These are phyloP conservation scores for Pseudophaeomoniella oleicola DNA, from an alignment of 2,329 filamentous ascomycete genomes.

Conservation along the genomic window DNA sequence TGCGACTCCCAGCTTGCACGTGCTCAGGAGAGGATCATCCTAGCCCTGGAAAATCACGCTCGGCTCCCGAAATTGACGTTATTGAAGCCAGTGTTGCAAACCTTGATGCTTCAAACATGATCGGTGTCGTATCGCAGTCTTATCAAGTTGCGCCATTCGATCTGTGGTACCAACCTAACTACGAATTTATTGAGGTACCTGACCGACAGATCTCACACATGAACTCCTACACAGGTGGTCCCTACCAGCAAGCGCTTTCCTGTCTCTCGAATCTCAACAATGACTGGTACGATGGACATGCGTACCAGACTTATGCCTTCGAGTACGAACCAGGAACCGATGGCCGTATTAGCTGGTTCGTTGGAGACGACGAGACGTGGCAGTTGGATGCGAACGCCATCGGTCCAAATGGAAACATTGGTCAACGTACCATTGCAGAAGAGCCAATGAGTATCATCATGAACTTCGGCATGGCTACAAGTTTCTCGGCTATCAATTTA, in stretches of 20 bases:
- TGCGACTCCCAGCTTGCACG: conserved; percentile 55
- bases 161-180: conserved; percentile 52
- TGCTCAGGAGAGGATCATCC: conserved; percentile 52
- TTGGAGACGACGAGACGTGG: conserved; percentile 51
- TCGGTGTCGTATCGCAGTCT: conserved; percentile 52
- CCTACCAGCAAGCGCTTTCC: conserved; percentile 50
- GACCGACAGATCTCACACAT: conserved; percentile 41
- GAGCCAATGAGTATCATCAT: conserved; percentile 54
- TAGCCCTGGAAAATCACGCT: conserved; percentile 47
- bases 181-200: conserved; percentile 51
- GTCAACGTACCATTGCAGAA: conserved; percentile 47
- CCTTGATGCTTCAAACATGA: conserved; percentile 35
- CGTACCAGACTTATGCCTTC: conserved; percentile 48
- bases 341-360: conserved; percentile 54
- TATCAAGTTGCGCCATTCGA: conserved; percentile 57
- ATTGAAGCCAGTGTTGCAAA: conserved; percentile 50
- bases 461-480: conserved; percentile 57
- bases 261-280: conserved; percentile 48
- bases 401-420: conserved; percentile 56
- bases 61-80: conserved; percentile 58
- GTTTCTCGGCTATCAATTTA: conserved; percentile 48
- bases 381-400: conserved; percentile 45
- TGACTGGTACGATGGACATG: conserved; percentile 50
- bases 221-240: conserved; percentile 47
- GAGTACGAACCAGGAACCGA: conserved; percentile 46